These are phyloP conservation scores for Venturia effusa DNA, from an alignment of 2,329 filamentous ascomycete species.

Conservation along the genomic window DNA sequence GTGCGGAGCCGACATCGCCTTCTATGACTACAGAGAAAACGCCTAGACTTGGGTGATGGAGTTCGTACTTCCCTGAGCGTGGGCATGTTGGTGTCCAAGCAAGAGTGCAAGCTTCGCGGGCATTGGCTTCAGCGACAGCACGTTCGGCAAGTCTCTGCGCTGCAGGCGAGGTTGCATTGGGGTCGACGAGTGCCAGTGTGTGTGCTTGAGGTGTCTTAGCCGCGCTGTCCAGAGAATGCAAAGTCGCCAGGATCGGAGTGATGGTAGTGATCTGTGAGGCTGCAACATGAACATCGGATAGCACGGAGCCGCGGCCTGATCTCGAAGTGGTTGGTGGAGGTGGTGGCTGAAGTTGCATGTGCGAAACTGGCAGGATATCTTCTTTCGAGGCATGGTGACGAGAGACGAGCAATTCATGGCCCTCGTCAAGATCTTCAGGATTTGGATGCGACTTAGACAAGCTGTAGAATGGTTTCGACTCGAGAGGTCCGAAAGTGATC, in stretches of 20 bases:
- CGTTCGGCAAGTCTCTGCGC: constrained; percentile 50
- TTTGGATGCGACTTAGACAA: constrained; percentile 48
- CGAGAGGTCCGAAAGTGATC: constrained; percentile 56
- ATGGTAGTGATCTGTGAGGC: constrained; percentile 29
- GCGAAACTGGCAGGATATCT: constrained; percentile 24
- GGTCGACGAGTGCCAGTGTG: constrained; percentile 55
- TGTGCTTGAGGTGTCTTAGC: constrained; percentile 34
- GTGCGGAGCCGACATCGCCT: constrained; percentile 22
- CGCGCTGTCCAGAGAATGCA: constrained; percentile 34
- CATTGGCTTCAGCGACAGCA: constrained; percentile 49
- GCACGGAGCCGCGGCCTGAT: constrained; percentile 13
- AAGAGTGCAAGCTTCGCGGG: constrained; percentile 58
- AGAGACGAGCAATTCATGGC: constrained; percentile 28
- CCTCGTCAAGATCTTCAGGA: constrained; percentile 42
- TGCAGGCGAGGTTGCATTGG: constrained; percentile 51
- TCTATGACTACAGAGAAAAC: constrained; percentile 31
- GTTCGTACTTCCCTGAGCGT: constrained; percentile 31
- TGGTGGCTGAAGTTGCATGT: constrained; percentile 27
- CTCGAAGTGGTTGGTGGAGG: constrained; percentile 18
- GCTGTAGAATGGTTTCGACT: constrained; percentile 59
- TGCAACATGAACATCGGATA: constrained; percentile 21
- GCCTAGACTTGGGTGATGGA: constrained; percentile 35
- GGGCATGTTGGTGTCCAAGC: constrained; percentile 40
- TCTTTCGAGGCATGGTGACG: constrained; percentile 19
- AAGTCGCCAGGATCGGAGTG: constrained; percentile 36